phyloP scores from a whole-genome alignment of 2,329 filamentous ascomycete genomes.

The Paraphaeosphaeria sporulosa region DNA sequence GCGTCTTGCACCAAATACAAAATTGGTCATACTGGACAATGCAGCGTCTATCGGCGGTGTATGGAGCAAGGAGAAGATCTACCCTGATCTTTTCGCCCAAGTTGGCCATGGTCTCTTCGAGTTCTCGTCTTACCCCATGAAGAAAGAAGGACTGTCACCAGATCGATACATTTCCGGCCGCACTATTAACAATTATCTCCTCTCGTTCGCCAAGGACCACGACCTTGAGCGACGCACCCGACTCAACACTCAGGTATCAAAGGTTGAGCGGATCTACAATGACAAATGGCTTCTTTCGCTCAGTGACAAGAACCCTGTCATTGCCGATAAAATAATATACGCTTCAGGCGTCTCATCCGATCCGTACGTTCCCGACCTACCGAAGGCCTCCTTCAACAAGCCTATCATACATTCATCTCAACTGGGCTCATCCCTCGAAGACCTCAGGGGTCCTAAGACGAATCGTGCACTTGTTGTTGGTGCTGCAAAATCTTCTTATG shows the following conservation, averaged over 20 bases:
- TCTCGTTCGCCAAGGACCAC: neutral
- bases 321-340: neutral
- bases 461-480: neutral
- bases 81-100: neutral
- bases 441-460: neutral
- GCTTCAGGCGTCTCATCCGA: neutral
- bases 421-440: neutral
- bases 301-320: neutral
- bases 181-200: neutral
- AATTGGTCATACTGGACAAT: slow-evolving; percentile 1
- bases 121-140: neutral
- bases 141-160: neutral
- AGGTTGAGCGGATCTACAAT: neutral
- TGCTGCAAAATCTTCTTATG: neutral
- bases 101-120: neutral
- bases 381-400: neutral
- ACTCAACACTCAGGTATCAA: neutral
- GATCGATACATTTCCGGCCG: neutral
- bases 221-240: neutral
- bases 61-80: neutral
- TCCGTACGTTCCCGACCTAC: neutral
- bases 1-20: neutral
- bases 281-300: neutral
- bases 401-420: neutral
- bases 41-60: neutral